Evolutionary conservation across 331 rosid species (phyloP).

Genomic region (Erythrophleum ivorense): DNA sequence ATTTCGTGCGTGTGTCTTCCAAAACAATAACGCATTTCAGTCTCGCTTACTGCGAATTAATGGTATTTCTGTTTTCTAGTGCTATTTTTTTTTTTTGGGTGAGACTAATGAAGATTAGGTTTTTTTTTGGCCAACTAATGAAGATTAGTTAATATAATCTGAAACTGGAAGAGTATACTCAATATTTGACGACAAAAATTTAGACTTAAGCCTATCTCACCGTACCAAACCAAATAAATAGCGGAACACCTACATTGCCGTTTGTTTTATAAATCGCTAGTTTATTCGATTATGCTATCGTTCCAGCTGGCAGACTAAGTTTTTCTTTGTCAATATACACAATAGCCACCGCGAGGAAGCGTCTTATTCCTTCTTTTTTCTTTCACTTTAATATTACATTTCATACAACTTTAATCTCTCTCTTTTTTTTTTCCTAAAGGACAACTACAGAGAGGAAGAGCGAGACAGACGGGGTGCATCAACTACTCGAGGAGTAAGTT

Average conservation of each 20-base stretch:
- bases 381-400: background rate
- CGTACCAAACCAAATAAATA: slow-evolving; percentile 23
- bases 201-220: background rate
- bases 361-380: slow-evolving; percentile 3
- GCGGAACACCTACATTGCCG: background rate
- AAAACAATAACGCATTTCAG: background rate
- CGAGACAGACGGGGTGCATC: too few relatives aligned
- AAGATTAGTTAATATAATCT: background rate
- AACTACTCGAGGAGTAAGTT: too few relatives aligned
- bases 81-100: background rate
- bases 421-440: too few relatives aligned
- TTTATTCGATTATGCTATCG: slow-evolving; percentile 24
- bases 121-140: background rate
- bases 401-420: too few relatives aligned
- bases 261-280: background rate
- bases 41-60: background rate
- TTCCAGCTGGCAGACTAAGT: slow-evolving; percentile 40
- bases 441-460: too few relatives aligned
- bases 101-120: too few relatives aligned
- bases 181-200: slow-evolving; percentile 10
- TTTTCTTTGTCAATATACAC: slow-evolving; percentile 7
- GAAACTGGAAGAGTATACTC: background rate
- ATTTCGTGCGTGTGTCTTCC: slow-evolving; percentile 5
- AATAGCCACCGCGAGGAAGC: slow-evolving; percentile 14
- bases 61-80: background rate